These are phyloP conservation scores for Phlegmacium glaucopus DNA, from an alignment of 768 basidiomycete genomes.

Conservation along the genomic window DNA sequence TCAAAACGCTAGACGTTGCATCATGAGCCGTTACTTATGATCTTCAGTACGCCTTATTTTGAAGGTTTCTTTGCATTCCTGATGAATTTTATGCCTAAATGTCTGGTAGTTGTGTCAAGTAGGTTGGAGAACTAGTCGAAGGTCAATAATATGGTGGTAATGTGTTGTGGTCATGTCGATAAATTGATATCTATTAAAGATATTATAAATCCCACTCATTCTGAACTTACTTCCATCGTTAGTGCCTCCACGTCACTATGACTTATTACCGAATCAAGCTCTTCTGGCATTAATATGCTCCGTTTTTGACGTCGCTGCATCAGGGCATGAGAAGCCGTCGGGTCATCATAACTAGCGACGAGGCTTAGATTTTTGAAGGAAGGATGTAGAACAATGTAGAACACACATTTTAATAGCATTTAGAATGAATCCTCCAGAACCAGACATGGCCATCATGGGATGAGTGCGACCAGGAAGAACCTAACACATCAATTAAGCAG, in stretches of 20 bases:
- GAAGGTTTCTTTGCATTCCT: too few species aligned
- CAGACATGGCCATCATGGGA: constrained; percentile 89
- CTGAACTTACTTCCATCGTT: background rate
- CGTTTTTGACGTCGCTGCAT: constrained; percentile 43
- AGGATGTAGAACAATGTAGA: background rate
- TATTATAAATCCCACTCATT: too few species aligned
- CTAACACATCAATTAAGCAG: constrained; percentile 19
- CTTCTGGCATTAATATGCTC: constrained; percentile 28
- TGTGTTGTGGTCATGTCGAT: too few species aligned
- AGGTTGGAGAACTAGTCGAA: too few species aligned
- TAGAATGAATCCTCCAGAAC: constrained; percentile 85
- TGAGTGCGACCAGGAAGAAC: constrained; percentile 96
- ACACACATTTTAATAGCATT: constrained; percentile 82
- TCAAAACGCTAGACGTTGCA: too few species aligned
- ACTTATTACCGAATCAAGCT: background rate
- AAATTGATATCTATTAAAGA: too few species aligned
- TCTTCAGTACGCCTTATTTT: too few species aligned
- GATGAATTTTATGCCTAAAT: too few species aligned
- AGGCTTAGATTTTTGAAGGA: background rate
- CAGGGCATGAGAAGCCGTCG: constrained; percentile 51
- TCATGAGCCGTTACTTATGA: too few species aligned
- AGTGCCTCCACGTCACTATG: constrained; percentile 5
- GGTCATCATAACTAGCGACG: constrained; percentile 59
- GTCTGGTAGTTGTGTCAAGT: too few species aligned
- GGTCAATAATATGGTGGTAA: too few species aligned